Percentiles rank a stretch among this genome's conserved stretches.
Evolutionary conservation across 2,329 filamentous ascomycete genomes (phyloP).

Genomic region (Alternaria viburni): DNA sequence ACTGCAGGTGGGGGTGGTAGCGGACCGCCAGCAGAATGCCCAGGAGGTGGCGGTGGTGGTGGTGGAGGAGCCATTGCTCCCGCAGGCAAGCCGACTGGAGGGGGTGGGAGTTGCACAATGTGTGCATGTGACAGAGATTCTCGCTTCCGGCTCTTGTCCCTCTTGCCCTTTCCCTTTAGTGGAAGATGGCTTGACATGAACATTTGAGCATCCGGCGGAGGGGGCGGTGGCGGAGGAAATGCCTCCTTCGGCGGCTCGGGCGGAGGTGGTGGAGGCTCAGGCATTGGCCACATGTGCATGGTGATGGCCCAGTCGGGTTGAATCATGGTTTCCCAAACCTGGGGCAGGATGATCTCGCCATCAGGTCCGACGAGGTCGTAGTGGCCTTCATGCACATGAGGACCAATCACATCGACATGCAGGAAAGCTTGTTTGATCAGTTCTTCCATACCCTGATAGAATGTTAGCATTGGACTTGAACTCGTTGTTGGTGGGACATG

Average conservation of each 20-base stretch:
- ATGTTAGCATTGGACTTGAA: slow-evolving; percentile 64
- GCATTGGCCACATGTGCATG: slow-evolving; percentile 59
- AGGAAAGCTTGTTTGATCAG: slow-evolving; percentile 59
- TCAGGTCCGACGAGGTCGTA: slow-evolving; percentile 58
- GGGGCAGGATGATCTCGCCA: slow-evolving; percentile 57
- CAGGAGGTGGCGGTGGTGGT: slow-evolving; percentile 12
- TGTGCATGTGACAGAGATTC: slow-evolving; percentile 14
- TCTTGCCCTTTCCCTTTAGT: slow-evolving; percentile 19
- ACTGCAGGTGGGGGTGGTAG: slow-evolving; percentile 15
- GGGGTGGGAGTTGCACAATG: slow-evolving; percentile 13
- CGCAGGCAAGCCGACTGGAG: neutral
- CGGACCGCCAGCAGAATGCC: slow-evolving; percentile 7
- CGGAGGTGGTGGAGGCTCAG: slow-evolving; percentile 35
- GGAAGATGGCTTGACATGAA: slow-evolving; percentile 22
- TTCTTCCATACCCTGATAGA: slow-evolving; percentile 63
- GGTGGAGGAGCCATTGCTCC: slow-evolving; percentile 7
- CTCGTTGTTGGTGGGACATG: slow-evolving; percentile 59
- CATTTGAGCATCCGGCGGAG: slow-evolving; percentile 21
- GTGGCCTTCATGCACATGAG: slow-evolving; percentile 54
- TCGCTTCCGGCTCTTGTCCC: slow-evolving; percentile 22
- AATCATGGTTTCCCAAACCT: slow-evolving; percentile 57
- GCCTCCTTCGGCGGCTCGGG: slow-evolving; percentile 12
- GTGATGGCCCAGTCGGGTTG: slow-evolving; percentile 57
- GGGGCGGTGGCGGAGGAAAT: slow-evolving; percentile 16
- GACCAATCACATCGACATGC: slow-evolving; percentile 54